Percentiles rank a stretch among this genome's conserved stretches.
Conservation (phyloP, 176 grass and related monocot genomes). For the Aegilops tauschii region DNA sequence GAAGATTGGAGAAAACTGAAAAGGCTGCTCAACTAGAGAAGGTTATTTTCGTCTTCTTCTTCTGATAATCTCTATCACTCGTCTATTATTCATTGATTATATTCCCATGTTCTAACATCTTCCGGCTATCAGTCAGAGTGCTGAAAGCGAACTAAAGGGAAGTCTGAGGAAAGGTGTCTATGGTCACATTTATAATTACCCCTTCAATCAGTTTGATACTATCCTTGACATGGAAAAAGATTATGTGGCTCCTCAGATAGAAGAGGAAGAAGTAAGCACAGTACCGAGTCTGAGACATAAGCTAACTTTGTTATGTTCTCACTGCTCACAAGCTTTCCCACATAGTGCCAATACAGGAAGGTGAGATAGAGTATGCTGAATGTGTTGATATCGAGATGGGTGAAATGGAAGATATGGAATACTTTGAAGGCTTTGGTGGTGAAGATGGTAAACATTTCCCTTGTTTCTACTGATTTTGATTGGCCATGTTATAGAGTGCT, state of each 20-base stretch:
- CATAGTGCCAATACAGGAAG: conserved; percentile 35
- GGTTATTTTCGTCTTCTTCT: conserved; percentile 30
- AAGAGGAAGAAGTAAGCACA: conserved; percentile 69
- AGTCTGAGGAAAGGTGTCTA: conserved; percentile 85
- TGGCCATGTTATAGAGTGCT: neutral
- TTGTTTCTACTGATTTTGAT: neutral
- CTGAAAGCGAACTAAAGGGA: conserved; percentile 81
- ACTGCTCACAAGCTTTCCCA: neutral
- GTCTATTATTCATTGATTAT: neutral
- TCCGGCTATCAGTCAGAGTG: conserved; percentile 42
- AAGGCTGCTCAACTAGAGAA: conserved; percentile 77
- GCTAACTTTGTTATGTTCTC: conserved; percentile 12
- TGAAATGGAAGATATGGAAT: conserved; percentile 80
- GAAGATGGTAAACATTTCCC: conserved; percentile 35
- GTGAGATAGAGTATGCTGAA: conserved; percentile 71
- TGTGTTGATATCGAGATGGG: conserved; percentile 58
- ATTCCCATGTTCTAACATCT: neutral
- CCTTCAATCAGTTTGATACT: conserved; percentile 42
- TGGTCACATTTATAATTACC: conserved; percentile 70
- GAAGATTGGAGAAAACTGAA: conserved; percentile 76
- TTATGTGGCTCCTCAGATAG: conserved; percentile 37
- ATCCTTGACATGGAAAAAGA: conserved; percentile 49
- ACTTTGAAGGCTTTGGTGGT: conserved; percentile 54
- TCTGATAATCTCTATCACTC: neutral
- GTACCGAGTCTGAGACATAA: neutral